phyloP scores from a whole-genome alignment of 345 rosid genomes.

The Rhizophora apiculata region DNA sequence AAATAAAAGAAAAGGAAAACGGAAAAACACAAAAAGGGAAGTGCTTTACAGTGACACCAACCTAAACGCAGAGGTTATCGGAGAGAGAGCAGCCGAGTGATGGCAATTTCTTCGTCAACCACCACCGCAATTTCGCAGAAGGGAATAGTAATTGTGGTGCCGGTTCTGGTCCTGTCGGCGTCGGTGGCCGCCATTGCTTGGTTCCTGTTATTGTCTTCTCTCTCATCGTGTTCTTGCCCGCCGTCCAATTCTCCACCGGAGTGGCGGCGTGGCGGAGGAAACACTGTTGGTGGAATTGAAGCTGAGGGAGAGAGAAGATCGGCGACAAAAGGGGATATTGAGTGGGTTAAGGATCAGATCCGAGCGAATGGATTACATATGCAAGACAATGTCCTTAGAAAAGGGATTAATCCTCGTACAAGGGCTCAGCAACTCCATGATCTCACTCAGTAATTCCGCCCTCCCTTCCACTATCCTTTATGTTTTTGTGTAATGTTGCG shows the following conservation, averaged over 20 bases:
- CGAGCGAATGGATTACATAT: slow-evolving; percentile 78
- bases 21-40: not conserved
- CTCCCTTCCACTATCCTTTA: not conserved
- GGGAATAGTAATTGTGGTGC: slow-evolving; percentile 62
- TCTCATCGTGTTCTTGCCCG: slow-evolving; percentile 66
- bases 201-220: slow-evolving; percentile 73
- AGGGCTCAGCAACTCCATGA: slow-evolving; percentile 86
- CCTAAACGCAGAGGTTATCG: not conserved
- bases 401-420: slow-evolving; percentile 95
- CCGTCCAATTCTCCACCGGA: slow-evolving; percentile 13
- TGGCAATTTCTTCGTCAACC: slow-evolving; percentile 14
- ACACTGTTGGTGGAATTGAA: not conserved
- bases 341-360: slow-evolving; percentile 91
- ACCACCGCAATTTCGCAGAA: slow-evolving; percentile 34
- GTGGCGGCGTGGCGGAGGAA: not conserved
- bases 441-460: slow-evolving; percentile 61
- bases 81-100: not conserved
- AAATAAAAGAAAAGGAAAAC: not conserved
- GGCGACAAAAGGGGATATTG: slow-evolving; percentile 53
- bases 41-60: not conserved
- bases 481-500: not conserved
- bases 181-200: slow-evolving; percentile 58
- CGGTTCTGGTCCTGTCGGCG: slow-evolving; percentile 61
- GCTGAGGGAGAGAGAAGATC: slow-evolving; percentile 38
- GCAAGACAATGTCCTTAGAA: slow-evolving; percentile 85